These are phyloP conservation scores for Blastomyces silverae DNA, from an alignment of 2,329 filamentous ascomycete genomes.

Conservation along the genomic window DNA sequence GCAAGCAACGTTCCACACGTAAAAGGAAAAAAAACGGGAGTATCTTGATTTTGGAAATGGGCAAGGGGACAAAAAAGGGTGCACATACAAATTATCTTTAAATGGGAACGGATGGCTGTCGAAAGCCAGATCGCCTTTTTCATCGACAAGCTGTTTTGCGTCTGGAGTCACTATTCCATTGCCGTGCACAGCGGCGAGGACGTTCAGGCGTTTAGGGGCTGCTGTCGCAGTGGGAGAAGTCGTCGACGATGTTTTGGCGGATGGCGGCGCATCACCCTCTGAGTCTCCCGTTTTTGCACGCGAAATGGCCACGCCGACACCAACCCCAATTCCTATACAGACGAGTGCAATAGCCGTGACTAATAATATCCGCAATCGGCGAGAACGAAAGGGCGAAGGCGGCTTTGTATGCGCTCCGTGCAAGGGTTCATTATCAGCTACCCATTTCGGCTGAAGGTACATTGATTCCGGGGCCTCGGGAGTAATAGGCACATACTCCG, in stretches of 20 bases:
- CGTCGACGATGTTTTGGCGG: background rate
- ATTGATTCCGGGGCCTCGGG: background rate
- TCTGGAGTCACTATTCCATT: background rate
- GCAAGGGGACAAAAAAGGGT: background rate
- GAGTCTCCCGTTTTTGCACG: background rate
- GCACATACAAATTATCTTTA: background rate
- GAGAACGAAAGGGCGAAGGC: background rate
- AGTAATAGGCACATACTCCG: background rate
- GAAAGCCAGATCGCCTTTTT: background rate
- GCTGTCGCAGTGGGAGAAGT: background rate
- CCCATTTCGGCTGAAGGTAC: background rate
- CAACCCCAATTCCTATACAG: conserved; percentile 1
- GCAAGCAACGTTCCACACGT: background rate
- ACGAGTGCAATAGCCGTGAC: background rate
- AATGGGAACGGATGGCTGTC: conserved; percentile 6
- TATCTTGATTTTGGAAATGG: background rate
- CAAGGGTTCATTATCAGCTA: background rate
- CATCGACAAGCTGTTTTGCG: conserved; percentile 1
- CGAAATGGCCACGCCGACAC: background rate
- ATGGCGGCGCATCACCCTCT: background rate
- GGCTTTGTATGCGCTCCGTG: background rate
- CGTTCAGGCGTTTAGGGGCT: background rate
- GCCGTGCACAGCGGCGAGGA: background rate
- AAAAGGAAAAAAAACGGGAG: background rate
- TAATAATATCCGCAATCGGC: background rate